A percentile compares a stretch with the other conserved stretches of the same genome.
phyloP scores from a whole-genome alignment of 1,284 basidiomycete genomes.

The Thecaphora frezii region DNA sequence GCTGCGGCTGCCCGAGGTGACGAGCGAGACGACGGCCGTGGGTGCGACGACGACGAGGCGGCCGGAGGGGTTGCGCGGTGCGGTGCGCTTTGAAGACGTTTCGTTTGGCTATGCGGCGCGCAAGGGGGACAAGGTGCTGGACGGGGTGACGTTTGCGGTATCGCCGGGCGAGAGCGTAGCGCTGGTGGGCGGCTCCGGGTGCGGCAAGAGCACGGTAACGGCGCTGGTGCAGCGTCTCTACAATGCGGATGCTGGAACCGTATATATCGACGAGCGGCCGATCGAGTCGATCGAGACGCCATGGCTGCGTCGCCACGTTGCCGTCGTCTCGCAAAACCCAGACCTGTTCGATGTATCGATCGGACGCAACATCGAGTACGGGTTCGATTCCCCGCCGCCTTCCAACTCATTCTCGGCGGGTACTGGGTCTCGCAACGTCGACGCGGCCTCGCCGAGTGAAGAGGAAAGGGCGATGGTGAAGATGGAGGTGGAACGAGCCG shows the following conservation, averaged over 20 bases:
- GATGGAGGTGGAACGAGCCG: slow-evolving; percentile 63
- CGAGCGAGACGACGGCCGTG: slow-evolving; percentile 7
- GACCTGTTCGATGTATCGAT: slow-evolving; percentile 47
- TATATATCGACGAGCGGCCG: slow-evolving; percentile 31
- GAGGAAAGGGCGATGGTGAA: not conserved
- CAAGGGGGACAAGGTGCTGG: slow-evolving; percentile 22
- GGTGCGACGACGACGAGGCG: not conserved
- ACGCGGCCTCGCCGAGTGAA: not conserved
- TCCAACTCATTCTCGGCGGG: too few species aligned
- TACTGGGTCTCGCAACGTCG: too few species aligned
- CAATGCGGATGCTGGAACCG: slow-evolving; percentile 36
- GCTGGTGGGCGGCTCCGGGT: slow-evolving; percentile 51
- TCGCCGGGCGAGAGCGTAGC: slow-evolving; percentile 48
- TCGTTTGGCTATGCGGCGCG: slow-evolving; percentile 38
- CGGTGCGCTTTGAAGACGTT: slow-evolving; percentile 40
- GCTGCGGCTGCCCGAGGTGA: slow-evolving; percentile 59
- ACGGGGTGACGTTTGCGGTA: slow-evolving; percentile 24
- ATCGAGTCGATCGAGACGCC: slow-evolving; percentile 13
- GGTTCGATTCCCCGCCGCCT: slow-evolving; percentile 4
- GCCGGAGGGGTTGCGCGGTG: too few species aligned
- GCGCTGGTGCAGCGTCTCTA: slow-evolving; percentile 52
- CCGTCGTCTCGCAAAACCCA: slow-evolving; percentile 45
- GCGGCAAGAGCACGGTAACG: slow-evolving; percentile 53
- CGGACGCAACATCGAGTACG: slow-evolving; percentile 47
- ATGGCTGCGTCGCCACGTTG: slow-evolving; percentile 47